Percentiles rank a stretch among this genome's conserved stretches.
Evolutionary conservation across 2,329 filamentous ascomycete genomes (phyloP).

Genomic region (Drechslerella stenobrocha): DNA sequence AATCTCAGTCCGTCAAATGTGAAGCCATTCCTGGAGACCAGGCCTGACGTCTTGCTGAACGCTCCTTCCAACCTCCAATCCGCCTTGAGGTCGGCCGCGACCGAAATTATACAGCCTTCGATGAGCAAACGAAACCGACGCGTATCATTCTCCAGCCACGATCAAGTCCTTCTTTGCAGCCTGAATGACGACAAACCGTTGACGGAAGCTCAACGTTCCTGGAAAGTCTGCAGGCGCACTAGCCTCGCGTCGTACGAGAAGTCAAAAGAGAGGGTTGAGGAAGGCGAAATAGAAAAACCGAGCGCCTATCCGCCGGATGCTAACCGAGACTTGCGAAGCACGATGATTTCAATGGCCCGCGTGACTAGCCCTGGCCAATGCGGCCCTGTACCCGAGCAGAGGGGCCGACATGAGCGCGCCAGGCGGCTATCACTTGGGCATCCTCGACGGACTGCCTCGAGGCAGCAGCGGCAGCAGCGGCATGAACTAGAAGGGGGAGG

Average conservation of each 20-base stretch:
- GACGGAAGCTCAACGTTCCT: slow-evolving; percentile 10
- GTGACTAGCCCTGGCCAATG: no score
- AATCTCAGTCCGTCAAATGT: background rate
- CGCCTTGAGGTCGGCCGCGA: slow-evolving; percentile 2
- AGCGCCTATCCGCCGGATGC: slow-evolving; percentile 5
- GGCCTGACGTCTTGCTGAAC: background rate
- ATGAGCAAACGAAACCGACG: background rate
- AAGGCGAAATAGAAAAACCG: slow-evolving; percentile 2
- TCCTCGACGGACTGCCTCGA: background rate
- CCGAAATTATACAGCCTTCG: background rate
- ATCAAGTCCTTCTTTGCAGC: slow-evolving; percentile 18
- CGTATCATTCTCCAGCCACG: slow-evolving; percentile 24
- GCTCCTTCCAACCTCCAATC: background rate
- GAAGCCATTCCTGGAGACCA: background rate
- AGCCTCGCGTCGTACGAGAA: slow-evolving; percentile 5
- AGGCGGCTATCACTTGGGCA: background rate
- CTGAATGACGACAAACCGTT: slow-evolving; percentile 15
- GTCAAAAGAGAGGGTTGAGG: background rate
- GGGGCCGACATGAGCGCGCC: background rate
- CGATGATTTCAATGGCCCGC: background rate
- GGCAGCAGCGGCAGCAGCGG: background rate
- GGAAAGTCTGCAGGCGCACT: slow-evolving; percentile 8
- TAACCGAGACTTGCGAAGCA: background rate
- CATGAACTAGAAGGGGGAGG: background rate
- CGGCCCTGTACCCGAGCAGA: background rate